phyloP scores from a whole-genome alignment of 805 yeast species.

The Schizosaccharomyces octosporus region DNA sequence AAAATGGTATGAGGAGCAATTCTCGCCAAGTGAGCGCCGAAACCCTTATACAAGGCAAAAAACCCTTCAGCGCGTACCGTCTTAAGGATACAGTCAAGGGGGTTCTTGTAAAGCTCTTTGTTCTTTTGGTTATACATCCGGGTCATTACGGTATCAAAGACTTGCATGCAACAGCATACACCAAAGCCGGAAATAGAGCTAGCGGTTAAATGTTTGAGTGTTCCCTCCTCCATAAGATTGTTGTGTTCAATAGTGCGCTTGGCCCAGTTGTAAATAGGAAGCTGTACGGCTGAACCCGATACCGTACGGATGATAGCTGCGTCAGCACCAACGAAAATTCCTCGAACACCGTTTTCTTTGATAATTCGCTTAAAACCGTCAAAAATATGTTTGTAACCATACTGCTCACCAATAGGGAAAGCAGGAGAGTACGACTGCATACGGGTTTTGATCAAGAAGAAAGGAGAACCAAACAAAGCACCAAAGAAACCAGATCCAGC shows the following conservation, averaged over 20 bases:
- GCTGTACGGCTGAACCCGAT: conserved; percentile 82
- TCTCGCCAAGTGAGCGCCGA: conserved; percentile 74
- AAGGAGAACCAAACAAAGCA: conserved; percentile 72
- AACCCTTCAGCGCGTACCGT: conserved; percentile 69
- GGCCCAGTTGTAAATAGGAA: conserved; percentile 67
- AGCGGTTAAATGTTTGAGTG: conserved; percentile 45
- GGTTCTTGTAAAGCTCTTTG: conserved; percentile 48
- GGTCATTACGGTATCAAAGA: conserved; percentile 87
- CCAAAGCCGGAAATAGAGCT: conserved; percentile 69
- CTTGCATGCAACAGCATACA: conserved; percentile 88
- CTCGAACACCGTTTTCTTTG: conserved; percentile 44
- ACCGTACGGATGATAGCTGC: conserved; percentile 90
- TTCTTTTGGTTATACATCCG: conserved; percentile 90
- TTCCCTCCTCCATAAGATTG: conserved; percentile 33
- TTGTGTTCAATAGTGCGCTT: conserved; percentile 36
- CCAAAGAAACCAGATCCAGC: conserved; percentile 40
- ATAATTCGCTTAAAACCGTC: conserved; percentile 45
- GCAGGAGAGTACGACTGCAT: conserved; percentile 73
- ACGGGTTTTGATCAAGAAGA: conserved; percentile 78
- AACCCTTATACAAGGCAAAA: conserved; percentile 76
- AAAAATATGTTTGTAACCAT: conserved; percentile 47
- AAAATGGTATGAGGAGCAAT: conserved; percentile 86
- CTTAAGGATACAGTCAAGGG: conserved; percentile 68
- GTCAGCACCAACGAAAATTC: conserved; percentile 73
- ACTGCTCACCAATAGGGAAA: conserved; percentile 68